Evolutionary conservation across 129 eudicot species (phyloP).

Genomic region (Flaveria linearis): DNA sequence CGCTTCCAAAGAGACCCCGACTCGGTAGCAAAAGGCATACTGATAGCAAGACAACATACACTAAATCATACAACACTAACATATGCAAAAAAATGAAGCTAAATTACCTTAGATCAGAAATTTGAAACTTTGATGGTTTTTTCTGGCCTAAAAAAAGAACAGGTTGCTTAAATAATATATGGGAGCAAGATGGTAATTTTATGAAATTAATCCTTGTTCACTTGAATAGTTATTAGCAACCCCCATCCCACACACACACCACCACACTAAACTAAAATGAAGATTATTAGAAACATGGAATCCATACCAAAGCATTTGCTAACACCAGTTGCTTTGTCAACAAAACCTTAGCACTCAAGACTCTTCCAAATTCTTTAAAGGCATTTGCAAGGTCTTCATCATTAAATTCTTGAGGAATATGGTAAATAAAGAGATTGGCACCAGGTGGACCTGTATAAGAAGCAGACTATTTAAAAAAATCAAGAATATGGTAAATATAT

Average conservation of each 20-base stretch:
- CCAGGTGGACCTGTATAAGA: slow-evolving; percentile 80
- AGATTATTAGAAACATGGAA: not conserved
- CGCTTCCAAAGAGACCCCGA: too few species aligned
- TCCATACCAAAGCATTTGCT: slow-evolving; percentile 91
- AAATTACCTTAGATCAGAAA: not conserved
- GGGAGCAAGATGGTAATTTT: not conserved
- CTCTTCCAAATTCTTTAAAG: slow-evolving; percentile 71
- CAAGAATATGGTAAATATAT: not conserved
- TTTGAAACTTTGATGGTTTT: slow-evolving; percentile 1
- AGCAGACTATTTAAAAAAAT: not conserved
- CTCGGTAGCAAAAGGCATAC: too few species aligned
- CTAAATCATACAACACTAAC: too few species aligned
- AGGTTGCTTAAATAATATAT: not conserved
- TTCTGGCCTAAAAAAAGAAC: not conserved
- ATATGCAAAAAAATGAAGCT: not conserved
- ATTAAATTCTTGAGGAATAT: slow-evolving; percentile 95
- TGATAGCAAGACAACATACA: too few species aligned
- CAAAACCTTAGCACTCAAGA: slow-evolving; percentile 86
- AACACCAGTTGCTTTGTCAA: slow-evolving; percentile 84
- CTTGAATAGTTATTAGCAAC: not conserved
- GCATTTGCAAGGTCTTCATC: slow-evolving; percentile 89
- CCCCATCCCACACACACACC: not conserved
- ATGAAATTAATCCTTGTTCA: not conserved
- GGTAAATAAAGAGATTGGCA: slow-evolving; percentile 89
- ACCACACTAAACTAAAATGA: not conserved